Percentiles rank a stretch among this genome's conserved stretches.
phyloP scores from a whole-genome alignment of 371 early-diverging fungal genomes.

The Apophysomyces trapeziformis region DNA sequence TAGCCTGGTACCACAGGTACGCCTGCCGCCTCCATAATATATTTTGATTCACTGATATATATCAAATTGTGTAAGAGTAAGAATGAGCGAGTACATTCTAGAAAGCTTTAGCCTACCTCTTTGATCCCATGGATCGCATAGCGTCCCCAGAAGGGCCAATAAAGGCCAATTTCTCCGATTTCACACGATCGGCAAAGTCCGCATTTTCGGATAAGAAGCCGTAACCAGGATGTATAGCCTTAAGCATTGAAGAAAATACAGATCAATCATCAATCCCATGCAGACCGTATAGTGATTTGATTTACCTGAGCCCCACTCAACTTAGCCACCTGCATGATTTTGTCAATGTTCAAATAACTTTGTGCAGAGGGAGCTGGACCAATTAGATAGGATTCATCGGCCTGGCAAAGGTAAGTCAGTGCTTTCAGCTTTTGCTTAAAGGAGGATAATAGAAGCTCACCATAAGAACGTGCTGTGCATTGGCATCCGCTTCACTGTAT shows the following conservation, averaged over 20 bases:
- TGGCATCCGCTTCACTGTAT: slow-evolving; percentile 90
- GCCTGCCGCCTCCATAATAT: slow-evolving; percentile 86
- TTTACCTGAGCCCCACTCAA: slow-evolving; percentile 82
- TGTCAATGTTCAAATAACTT: slow-evolving; percentile 86
- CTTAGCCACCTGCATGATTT: slow-evolving; percentile 85
- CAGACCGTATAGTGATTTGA: neutral
- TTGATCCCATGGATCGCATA: slow-evolving; percentile 96
- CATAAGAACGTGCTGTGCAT: slow-evolving; percentile 83
- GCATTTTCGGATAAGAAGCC: slow-evolving; percentile 97
- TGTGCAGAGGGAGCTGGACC: slow-evolving; percentile 87
- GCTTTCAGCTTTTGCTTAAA: neutral
- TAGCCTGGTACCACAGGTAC: slow-evolving; percentile 96
- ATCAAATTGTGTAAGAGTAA: neutral
- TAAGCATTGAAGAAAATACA: neutral
- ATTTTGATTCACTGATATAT: slow-evolving; percentile 78
- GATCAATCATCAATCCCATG: too few relatives aligned
- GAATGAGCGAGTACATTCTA: neutral
- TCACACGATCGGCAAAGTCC: slow-evolving; percentile 82
- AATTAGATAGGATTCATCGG: slow-evolving; percentile 93
- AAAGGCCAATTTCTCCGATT: slow-evolving; percentile 70
- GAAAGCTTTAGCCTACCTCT: slow-evolving; percentile 63
- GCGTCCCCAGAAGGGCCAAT: slow-evolving; percentile 94
- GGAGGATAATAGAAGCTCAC: slow-evolving; percentile 30
- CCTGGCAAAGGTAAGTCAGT: slow-evolving; percentile 45
- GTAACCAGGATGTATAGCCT: slow-evolving; percentile 96